Evolutionary conservation across 2,329 filamentous ascomycete genomes (phyloP).

Genomic region (Monosporascus sp.): DNA sequence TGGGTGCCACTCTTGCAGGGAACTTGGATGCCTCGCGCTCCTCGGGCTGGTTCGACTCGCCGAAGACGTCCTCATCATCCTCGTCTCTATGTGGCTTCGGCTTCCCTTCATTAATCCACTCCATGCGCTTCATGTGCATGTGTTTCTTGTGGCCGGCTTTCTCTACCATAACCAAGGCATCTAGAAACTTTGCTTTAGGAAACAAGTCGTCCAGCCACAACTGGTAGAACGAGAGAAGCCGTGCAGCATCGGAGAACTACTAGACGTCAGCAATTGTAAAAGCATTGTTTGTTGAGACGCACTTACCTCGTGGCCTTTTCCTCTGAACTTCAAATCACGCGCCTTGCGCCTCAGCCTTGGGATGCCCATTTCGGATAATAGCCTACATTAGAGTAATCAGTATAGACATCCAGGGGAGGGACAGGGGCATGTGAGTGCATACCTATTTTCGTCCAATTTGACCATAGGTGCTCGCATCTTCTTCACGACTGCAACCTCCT

Average conservation of each 20-base stretch:
- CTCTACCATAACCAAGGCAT: constrained; percentile 85
- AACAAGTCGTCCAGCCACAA: constrained; percentile 96
- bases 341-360: constrained; percentile 71
- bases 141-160: constrained; percentile 83
- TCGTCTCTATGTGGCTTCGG: constrained; percentile 36
- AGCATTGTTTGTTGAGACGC: not conserved
- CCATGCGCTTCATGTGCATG: constrained; percentile 66
- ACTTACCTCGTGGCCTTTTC: constrained; percentile 83
- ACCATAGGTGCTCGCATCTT: constrained; percentile 65
- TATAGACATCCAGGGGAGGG: not conserved
- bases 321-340: constrained; percentile 72
- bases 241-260: constrained; percentile 77
- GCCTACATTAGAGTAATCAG: constrained; percentile 35
- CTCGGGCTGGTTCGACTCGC: constrained; percentile 17
- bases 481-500: constrained; percentile 78
- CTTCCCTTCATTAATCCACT: constrained; percentile 78
- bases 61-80: constrained; percentile 25
- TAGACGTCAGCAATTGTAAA: constrained; percentile 2
- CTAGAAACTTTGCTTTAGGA: constrained; percentile 87
- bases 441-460: constrained; percentile 82
- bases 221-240: constrained; percentile 85
- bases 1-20: constrained; percentile 29
- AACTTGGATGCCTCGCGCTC: constrained; percentile 24
- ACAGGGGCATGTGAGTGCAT: constrained; percentile 2
- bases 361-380: constrained; percentile 80